phyloP scores from a whole-genome alignment of 192 early-diverging fungal genomes.

The Diversispora eburnea region DNA sequence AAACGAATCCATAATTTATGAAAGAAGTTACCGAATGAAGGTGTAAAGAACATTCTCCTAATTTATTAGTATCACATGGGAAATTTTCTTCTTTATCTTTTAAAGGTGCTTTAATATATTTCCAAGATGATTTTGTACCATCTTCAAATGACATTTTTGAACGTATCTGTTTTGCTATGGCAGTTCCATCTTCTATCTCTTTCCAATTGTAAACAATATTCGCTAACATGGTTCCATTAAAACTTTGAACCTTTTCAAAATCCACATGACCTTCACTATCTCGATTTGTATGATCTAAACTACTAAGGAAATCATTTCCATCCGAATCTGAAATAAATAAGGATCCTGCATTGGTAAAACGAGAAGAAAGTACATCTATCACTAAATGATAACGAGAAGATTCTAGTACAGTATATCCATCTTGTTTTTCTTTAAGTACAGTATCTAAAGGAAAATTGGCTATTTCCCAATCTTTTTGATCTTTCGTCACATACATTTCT shows the following conservation, averaged over 20 bases:
- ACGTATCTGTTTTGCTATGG: constrained; percentile 54
- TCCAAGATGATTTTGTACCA: constrained; percentile 64
- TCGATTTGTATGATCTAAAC: constrained; percentile 80
- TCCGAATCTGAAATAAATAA: constrained; percentile 86
- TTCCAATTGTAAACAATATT: constrained; percentile 83
- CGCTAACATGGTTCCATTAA: constrained; percentile 79
- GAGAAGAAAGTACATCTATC: constrained; percentile 64
- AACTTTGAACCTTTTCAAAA: constrained; percentile 81
- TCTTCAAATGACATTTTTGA: constrained; percentile 86
- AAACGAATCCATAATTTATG: constrained; percentile 66
- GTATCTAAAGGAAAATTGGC: constrained; percentile 51
- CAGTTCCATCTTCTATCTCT: constrained; percentile 41
- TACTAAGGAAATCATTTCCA: constrained; percentile 79
- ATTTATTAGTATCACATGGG: constrained; percentile 47
- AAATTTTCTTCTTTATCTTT: constrained; percentile 50
- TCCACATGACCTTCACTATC: constrained; percentile 74
- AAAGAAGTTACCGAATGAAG: constrained; percentile 78
- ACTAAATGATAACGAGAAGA: constrained; percentile 70
- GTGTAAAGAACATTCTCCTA: constrained; percentile 73
- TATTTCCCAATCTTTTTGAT: constrained; percentile 39
- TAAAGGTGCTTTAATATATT: constrained; percentile 60
- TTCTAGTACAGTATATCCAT: constrained; percentile 84
- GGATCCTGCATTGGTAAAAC: constrained; percentile 55
- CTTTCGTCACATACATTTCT: constrained; percentile 33
- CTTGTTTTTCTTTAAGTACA: constrained; percentile 52